Base-by-base conservation (phyloP, 208 protist genomes). In the Leishmania major region DNA sequence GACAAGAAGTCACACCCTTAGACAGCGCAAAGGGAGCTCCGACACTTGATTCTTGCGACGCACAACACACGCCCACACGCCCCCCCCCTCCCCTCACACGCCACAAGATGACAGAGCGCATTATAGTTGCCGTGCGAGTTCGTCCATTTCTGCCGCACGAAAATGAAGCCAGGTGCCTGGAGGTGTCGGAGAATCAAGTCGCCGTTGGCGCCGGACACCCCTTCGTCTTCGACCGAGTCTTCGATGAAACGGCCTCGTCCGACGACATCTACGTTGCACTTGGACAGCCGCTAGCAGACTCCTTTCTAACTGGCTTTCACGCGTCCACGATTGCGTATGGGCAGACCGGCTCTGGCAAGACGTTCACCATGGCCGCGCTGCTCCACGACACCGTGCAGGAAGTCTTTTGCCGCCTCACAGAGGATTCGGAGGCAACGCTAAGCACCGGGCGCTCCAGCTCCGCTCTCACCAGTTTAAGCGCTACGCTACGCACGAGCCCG, bases 261-360 rank as follows among this genome's bases (percentile, higher is more conserved):
- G 84, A 94, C 19, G 84, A 90, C 53, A 88, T 99, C 43, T 99
- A 95, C 84, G 87, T 90, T 22, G 73, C 89, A 2, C 82, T 98
- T 64, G 96, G 96, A 0, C 81, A 83, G 53, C 88, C 90, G n/a
- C 86, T 99, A 1, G 88, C 96, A 0, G 80, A 92, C 35, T 78
- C 90, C 15, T 96, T 97, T 70, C 89, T 98, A 37, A 88, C 91
- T 79, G 97, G 97, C 53, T 98, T 94, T 84, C 99, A 99, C 55
- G 91, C 93, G 13, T 98, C 97, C 40, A 93, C 92, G 40, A 98
- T 99, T 51, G 98, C 97, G 45, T 99, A 99, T 80, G 98, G 97
- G 15, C 98, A 99, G 82, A 99, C 97, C 40, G 96, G 96, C 28
- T 90, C 96, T 13, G 98, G 98, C 43, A 99, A 99, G 85, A 99